Conservation (phyloP, 768 basidiomycete genomes). For the Agaricus subrufescens region DNA sequence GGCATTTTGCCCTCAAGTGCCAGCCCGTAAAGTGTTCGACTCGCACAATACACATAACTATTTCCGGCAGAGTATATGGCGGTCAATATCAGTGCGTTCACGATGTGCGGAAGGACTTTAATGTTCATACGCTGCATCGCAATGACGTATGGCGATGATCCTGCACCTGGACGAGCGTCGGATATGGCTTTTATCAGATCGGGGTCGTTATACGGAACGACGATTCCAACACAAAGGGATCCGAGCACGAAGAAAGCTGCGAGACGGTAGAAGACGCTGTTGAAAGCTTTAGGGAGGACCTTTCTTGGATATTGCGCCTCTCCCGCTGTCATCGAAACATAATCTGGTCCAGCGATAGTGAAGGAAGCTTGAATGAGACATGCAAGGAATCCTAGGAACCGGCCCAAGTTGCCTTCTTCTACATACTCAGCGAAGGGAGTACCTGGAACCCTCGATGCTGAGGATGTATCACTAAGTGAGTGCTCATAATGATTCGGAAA, state of each 20-base stretch:
- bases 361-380: conserved; percentile 60
- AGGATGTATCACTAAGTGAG: not conserved
- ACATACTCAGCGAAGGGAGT: conserved; percentile 57
- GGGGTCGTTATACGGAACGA: conserved; percentile 70
- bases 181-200: conserved; percentile 47
- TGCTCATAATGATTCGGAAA: not conserved
- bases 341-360: conserved; percentile 56
- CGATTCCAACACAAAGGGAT: conserved; percentile 67
- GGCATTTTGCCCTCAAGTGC: conserved; percentile 62
- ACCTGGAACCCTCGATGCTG: conserved; percentile 40
- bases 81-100: conserved; percentile 69
- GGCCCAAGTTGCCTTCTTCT: conserved; percentile 47
- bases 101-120: conserved; percentile 58
- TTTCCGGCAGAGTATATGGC: conserved; percentile 72
- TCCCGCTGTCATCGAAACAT: conserved; percentile 58
- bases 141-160: conserved; percentile 80
- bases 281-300: conserved; percentile 68
- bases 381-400: conserved; percentile 59
- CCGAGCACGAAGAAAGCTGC: conserved; percentile 75
- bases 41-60: conserved; percentile 59
- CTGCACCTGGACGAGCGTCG: conserved; percentile 51
- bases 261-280: conserved; percentile 76
- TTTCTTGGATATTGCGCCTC: conserved; percentile 68
- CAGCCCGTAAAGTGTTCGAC: conserved; percentile 47
- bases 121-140: conserved; percentile 71